Evolutionary conservation across 306 rosid species (phyloP), one percentile per base, ranked within the genome.

Genomic region (Astragalus membranaceus): DNA sequence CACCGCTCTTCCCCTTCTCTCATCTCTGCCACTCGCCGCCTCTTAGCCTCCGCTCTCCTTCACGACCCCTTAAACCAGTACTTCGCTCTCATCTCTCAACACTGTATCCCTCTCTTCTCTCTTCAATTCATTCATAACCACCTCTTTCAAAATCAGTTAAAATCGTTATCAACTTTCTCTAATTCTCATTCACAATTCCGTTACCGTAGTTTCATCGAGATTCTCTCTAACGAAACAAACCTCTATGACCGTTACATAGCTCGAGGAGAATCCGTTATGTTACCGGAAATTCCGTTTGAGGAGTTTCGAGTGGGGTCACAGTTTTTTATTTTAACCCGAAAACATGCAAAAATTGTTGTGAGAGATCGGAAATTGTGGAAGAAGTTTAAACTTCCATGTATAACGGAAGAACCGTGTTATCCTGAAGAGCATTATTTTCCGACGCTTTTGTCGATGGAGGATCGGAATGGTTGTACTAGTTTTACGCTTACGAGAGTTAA

Each of bases 391-490:
- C 81, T 86, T 33, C 91, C 91, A 3, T 86, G 95, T 54, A 4
- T 75, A 37, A 77, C 77, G 3, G 69, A 56, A 23, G 81, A 82
- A 3, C 76, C 86, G 2, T 88, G 95, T 46, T 88, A 88, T 68
- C 91, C 91, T 0, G 95, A 86, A 46, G 95, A 88, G 23, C 95
- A 88, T 39, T 88, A 86, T 23, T 88, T 88, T 13, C 95, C 95
- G 0, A 88, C 91, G 7, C 81, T 86, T 0, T 12, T 88, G 62
- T 86, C 89, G 1, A 88, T 86, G 88, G 72, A 63, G 69, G 95
- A 88, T 17, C 81, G 82, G 0, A 10, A 78, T 3, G 87, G 86
- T 3, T 85, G 88, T 32, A 80, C 81, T 64, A 81, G 85, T 14
- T 88, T 78, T 64, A 88, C 91, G 4, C 80, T 88, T 0, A 88